Conservation (phyloP, 208 protist genomes). For the Wallacemonas collosoma region DNA sequence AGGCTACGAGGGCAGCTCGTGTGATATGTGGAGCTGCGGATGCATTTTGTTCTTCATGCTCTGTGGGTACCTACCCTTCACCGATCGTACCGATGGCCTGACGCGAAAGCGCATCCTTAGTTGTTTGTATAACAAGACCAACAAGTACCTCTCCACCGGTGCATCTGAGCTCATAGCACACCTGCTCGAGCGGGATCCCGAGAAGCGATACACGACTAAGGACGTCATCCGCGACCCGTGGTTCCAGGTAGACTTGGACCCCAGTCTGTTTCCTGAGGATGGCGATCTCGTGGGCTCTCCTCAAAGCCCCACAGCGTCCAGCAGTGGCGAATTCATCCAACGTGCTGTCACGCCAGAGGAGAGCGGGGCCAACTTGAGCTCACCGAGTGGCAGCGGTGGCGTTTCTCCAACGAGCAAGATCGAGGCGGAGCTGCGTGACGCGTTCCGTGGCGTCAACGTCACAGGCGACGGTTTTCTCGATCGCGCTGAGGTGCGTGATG, state of each 20-base stretch:
- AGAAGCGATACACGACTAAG: conserved; percentile 61
- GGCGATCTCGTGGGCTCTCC: conserved; percentile 18
- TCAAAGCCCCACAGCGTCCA: conserved; percentile 27
- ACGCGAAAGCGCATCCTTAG: conserved; percentile 88
- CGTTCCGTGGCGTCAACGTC: conserved; percentile 82
- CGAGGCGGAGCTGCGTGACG: conserved; percentile 62
- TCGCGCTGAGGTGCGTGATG: conserved; percentile 81
- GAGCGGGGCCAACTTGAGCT: conserved; percentile 24
- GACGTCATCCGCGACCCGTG: conserved; percentile 82
- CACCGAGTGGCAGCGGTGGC: not conserved
- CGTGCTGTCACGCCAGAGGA: conserved; percentile 55
- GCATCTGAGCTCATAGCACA: conserved; percentile 80
- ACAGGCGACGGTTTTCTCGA: conserved; percentile 78
- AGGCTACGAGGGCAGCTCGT: conserved; percentile 93
- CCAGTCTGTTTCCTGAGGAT: conserved; percentile 61
- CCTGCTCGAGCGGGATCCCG: conserved; percentile 68
- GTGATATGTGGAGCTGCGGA: conserved; percentile 98
- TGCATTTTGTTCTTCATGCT: conserved; percentile 98
- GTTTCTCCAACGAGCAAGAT: conserved; percentile 41
- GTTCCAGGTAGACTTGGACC: conserved; percentile 80
- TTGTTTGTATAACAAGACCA: conserved; percentile 83
- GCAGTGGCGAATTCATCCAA: conserved; percentile 61
- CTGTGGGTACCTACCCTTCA: conserved; percentile 97
- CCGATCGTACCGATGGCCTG: conserved; percentile 75
- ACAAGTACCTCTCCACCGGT: conserved; percentile 66